Base-by-base conservation (phyloP, 495 filamentous ascomycete species). In the Penicillium egyptiacum region DNA sequence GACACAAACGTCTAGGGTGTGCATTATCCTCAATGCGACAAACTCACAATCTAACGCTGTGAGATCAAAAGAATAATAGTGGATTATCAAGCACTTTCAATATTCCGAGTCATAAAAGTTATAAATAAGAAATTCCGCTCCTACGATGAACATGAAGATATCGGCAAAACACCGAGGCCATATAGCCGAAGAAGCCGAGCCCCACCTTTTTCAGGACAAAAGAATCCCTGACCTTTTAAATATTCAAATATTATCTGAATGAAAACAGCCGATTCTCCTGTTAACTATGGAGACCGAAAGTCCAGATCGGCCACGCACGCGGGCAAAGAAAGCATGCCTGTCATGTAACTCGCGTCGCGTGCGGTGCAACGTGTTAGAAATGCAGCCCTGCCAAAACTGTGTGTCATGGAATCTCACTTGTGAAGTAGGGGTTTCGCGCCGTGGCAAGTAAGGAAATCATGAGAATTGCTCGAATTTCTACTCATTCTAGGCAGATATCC, bases 331-430 rank as follows among this genome's bases (percentile, higher is more conserved):
- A 59, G 77, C 77, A 2, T 80, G 77, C 54, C 56, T 75, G 55
- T 66, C 71, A 39, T 80, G 76, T 60, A 79, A 80, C 55, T 59
- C 68, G 0, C 71, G 77, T 16, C 75, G 77, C 26, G 75, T 79
- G 33, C 72, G 73, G 35, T 80, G 77, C 58, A 74, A 80, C 65
- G 77, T 78, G 16, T 58, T 77, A 16, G 70, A 78, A 46, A 59
- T 55, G 58, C 75, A 70, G 23, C 77, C 77, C 4, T 79, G 76
- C 58, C 65, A 63, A 19, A 80, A 80, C 51, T 80, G 77, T 50
- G 58, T 65, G 30, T 52, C 73, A 0, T 69, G 72, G 57, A 72
- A 70, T 28, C 64, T 72, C 0, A 31, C 64, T 10, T 80, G 77
- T 57, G 74, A 79, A 49, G 30, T 79, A 39, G 72, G 75, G 25